Evolutionary conservation across 2,329 filamentous ascomycete species (phyloP), one percentile per base, ranked within the genome.

Genomic region (Drechslerella dactyloides): DNA sequence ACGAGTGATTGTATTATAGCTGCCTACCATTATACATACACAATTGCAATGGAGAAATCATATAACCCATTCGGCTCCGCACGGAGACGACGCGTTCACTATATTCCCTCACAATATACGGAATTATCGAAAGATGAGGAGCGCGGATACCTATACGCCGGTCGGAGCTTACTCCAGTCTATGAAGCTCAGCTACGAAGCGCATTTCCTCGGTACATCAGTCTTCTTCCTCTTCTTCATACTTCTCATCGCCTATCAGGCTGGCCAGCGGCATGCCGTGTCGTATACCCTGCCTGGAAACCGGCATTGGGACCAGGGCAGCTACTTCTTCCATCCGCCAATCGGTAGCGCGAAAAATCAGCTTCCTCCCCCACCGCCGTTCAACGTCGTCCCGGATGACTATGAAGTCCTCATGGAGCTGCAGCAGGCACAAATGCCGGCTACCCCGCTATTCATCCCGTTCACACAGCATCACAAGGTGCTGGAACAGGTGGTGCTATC

Each of bases 381-480:
- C 33, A 61, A 61, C 23, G 57, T 61, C 33, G 17, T 51, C 35
- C 40, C 54, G 3, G 35, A 42, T 13, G 35, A 50, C 8, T 17
- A 23, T 19, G 13, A 8, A 17, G 44, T 51, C 24, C 48, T 52
- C 1, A 10, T 17, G 17, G 57, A 61, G 52, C 21, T 61, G 19
- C 6, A 8, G 33, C 10, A 13, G 30, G 33, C 50, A 4, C 58
- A 70, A 15, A 50, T 55, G 27, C 73, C 62, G 15, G 68, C 74
- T 1, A 79, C 85, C 2, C 84, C 85, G 1, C 80, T 87, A 8
- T 79, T 86, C 54, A 85, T 87, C 69, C 83, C 84, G 23, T 87
- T 87, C 78, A 85, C 85, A 0, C 80, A 84, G 37, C 82, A 83
- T 61, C 85, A 83, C 82, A 82, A 82, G 1, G 78, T 86, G 64